Conservation (phyloP, 2,329 filamentous ascomycete species). For the Aspergillus pseudotamarii region DNA sequence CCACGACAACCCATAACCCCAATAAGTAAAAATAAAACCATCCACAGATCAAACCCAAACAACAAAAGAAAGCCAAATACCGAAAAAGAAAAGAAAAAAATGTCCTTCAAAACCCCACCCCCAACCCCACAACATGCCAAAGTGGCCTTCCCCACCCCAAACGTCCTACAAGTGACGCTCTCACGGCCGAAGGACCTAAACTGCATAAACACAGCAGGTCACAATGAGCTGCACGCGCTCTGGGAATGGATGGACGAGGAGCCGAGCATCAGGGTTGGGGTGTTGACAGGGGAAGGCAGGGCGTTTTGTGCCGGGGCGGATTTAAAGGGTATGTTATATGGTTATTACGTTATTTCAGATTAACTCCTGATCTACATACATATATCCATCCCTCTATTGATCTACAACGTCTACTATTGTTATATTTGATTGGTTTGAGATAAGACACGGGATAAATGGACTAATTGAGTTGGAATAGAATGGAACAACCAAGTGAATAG, state of each 20-base stretch:
- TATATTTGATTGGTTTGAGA: no score
- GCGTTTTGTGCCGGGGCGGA: constrained; percentile 51
- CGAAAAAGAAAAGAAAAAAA: constrained; percentile 10
- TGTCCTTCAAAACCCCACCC: constrained; percentile 34
- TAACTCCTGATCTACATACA: no score
- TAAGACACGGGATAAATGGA: no score
- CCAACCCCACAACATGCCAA: constrained; percentile 35
- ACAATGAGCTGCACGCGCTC: constrained; percentile 45
- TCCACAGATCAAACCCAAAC: neutral
- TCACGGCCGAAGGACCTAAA: constrained; percentile 48
- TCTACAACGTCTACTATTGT: no score
- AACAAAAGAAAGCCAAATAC: constrained; percentile 1
- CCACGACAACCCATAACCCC: neutral
- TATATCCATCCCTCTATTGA: no score
- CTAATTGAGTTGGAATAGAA: constrained; percentile 25
- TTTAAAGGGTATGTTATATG: constrained; percentile 39
- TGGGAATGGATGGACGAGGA: constrained; percentile 52
- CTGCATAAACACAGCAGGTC: constrained; percentile 46
- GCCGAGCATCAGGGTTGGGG: constrained; percentile 41
- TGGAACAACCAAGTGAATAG: constrained; percentile 32
- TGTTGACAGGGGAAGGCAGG: constrained; percentile 45
- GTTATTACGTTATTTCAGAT: neutral
- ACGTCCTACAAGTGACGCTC: constrained; percentile 53
- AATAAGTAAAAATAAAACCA: neutral
- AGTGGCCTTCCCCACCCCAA: constrained; percentile 47